These are phyloP conservation scores for Oryza glaberrima DNA, from an alignment of 176 grass and related monocot species.

Conservation along the genomic window DNA sequence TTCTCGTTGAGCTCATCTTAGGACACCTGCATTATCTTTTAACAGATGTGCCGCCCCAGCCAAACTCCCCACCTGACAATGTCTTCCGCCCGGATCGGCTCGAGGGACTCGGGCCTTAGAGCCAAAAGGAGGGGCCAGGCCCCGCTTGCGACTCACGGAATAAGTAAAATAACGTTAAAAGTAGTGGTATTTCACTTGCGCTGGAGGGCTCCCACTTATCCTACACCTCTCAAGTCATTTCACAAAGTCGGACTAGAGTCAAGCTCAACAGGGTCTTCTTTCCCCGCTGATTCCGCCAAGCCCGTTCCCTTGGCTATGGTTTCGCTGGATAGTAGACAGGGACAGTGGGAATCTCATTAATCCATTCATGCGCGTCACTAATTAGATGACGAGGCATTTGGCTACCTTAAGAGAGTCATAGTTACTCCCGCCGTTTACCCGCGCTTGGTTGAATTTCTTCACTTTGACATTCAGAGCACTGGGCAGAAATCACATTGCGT, in stretches of 20 bases:
- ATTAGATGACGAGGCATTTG: constrained; percentile 78
- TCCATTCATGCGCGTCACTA: constrained; percentile 72
- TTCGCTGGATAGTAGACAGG: constrained; percentile 44
- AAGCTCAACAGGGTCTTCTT: no score
- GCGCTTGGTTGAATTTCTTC: constrained; percentile 78
- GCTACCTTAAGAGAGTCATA: constrained; percentile 93
- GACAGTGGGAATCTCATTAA: constrained; percentile 54
- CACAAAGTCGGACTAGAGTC: no score
- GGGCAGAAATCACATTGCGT: constrained; percentile 78
- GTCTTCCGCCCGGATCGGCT: constrained; percentile 61
- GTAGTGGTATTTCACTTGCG: no score
- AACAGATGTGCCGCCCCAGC: constrained; percentile 74
- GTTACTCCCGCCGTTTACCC: constrained; percentile 80
- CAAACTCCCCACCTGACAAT: constrained; percentile 86
- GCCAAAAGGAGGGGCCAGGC: no score
- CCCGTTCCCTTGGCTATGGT: neutral
- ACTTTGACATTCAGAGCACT: constrained; percentile 85
- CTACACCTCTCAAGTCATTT: no score
- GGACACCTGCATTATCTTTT: constrained; percentile 36
- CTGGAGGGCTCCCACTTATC: no score
- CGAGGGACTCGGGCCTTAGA: no score
- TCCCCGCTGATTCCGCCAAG: no score
- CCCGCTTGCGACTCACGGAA: no score
- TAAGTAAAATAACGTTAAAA: no score
- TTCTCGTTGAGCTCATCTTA: constrained; percentile 75